A percentile compares a stretch with the other conserved stretches of the same genome.
These are phyloP conservation scores for Auriscalpium orientale DNA, from an alignment of 768 basidiomycete species.

Conservation along the genomic window DNA sequence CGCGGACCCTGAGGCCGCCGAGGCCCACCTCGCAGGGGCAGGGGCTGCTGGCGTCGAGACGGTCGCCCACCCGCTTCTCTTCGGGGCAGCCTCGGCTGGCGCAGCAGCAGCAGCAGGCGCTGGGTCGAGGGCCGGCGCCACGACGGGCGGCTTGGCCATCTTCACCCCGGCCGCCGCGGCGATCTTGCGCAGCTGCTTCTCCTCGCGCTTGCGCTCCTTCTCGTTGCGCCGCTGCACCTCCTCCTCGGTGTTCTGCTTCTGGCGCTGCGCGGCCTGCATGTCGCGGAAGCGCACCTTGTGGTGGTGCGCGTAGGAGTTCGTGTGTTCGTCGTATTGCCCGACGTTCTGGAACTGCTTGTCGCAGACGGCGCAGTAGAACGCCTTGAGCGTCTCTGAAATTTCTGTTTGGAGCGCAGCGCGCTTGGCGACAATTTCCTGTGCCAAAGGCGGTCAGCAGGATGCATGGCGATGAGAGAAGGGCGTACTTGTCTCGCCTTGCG, in stretches of 20 bases:
- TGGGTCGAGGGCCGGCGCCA: slow-evolving; percentile 16
- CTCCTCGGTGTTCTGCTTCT: slow-evolving; percentile 46
- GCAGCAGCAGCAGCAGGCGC: slow-evolving; percentile 8
- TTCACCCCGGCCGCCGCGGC: slow-evolving; percentile 78
- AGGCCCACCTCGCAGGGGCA: slow-evolving; percentile 38
- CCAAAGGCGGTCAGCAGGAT: not conserved
- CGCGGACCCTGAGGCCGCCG: slow-evolving; percentile 35
- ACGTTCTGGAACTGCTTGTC: slow-evolving; percentile 86
- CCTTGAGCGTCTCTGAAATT: slow-evolving; percentile 55
- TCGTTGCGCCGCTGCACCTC: slow-evolving; percentile 73
- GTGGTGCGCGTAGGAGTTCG: slow-evolving; percentile 82
- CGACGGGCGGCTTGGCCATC: slow-evolving; percentile 32
- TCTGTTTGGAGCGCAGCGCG: slow-evolving; percentile 60
- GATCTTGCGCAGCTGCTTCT: slow-evolving; percentile 77
- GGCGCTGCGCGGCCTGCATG: slow-evolving; percentile 68
- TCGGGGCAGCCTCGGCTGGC: slow-evolving; percentile 18
- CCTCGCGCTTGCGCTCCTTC: slow-evolving; percentile 80
- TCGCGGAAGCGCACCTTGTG: slow-evolving; percentile 78
- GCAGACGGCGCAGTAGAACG: slow-evolving; percentile 79
- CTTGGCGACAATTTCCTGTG: slow-evolving; percentile 56
- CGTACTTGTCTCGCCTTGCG: slow-evolving; percentile 63
- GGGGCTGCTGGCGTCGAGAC: slow-evolving; percentile 6
- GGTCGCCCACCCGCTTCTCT: slow-evolving; percentile 14
- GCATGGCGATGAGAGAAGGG: not conserved
- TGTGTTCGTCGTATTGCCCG: slow-evolving; percentile 84